These are phyloP conservation scores for Aspergillus ochraceoroseus DNA, from an alignment of 2,329 filamentous ascomycete species.

Conservation along the genomic window DNA sequence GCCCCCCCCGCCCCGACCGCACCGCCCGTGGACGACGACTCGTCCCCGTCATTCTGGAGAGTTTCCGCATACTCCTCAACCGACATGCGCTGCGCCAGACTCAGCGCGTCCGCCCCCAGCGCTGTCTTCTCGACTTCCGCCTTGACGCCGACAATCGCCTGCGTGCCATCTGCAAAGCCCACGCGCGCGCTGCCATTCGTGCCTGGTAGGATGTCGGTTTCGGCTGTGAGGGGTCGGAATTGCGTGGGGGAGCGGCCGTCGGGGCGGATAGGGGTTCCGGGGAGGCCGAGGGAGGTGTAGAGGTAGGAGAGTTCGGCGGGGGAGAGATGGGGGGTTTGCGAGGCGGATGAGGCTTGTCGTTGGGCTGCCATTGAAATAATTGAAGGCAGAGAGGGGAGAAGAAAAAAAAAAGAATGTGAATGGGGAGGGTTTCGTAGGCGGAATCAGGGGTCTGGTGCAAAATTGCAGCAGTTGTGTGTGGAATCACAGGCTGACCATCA, in stretches of 20 bases:
- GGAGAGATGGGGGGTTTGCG: constrained; percentile 63
- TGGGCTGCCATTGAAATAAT: constrained; percentile 53
- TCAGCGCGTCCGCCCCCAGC: constrained; percentile 34
- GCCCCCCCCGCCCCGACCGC: too few relatives aligned
- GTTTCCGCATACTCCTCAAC: constrained; percentile 23
- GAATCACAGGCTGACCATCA: background rate
- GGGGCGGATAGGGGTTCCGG: constrained; percentile 69
- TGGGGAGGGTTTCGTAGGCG: too few relatives aligned
- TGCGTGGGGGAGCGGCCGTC: constrained; percentile 78
- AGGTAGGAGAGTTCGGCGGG: constrained; percentile 96
- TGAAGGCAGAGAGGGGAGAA: background rate
- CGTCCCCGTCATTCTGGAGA: too few relatives aligned
- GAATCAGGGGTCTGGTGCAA: too few relatives aligned
- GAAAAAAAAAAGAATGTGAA: too few relatives aligned
- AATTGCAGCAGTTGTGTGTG: background rate
- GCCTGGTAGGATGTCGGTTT: constrained; percentile 81
- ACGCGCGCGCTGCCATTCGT: constrained; percentile 91
- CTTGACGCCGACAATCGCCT: constrained; percentile 93
- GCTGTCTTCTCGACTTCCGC: constrained; percentile 79
- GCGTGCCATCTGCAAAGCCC: constrained; percentile 90
- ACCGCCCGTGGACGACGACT: too few relatives aligned
- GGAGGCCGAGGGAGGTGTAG: constrained; percentile 77
- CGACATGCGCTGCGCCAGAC: constrained; percentile 36
- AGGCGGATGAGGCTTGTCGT: constrained; percentile 53
- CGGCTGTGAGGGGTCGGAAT: constrained; percentile 85